Percentiles rank a stretch among this genome's conserved stretches.
Evolutionary conservation across 352 stramenopile species (phyloP).

Genomic region (Globisporangium emineosum): DNA sequence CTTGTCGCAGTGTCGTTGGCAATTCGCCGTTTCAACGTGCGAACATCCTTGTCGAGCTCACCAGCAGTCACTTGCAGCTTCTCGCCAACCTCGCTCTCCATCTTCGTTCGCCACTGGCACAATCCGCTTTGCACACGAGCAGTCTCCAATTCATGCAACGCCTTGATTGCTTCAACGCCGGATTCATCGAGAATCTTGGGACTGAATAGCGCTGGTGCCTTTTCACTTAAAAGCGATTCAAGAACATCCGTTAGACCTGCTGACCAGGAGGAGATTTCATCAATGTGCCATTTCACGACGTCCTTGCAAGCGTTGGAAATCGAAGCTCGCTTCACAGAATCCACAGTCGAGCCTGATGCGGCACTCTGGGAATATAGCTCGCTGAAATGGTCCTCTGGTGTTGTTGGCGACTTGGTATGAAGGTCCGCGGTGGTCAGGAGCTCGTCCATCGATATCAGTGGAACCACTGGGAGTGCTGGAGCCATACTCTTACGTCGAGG

Average conservation of each 20-base stretch:
- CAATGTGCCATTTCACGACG: conserved; percentile 39
- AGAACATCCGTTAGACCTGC: conserved; percentile 40
- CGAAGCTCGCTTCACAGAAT: conserved; percentile 35
- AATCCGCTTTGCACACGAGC: conserved; percentile 51
- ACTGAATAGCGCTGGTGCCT: conserved; percentile 40
- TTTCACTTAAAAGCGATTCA: conserved; percentile 42
- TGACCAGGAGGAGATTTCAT: conserved; percentile 54
- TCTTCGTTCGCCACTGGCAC: conserved; percentile 57
- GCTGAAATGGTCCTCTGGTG: conserved; percentile 13
- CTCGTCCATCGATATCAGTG: conserved; percentile 40
- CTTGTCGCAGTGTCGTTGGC: conserved; percentile 34
- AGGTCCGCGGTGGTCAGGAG: conserved; percentile 33
- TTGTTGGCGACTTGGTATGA: conserved; percentile 19
- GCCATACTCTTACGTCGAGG: conserved; percentile 4
- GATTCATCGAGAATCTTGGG: conserved; percentile 31
- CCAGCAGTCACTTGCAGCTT: conserved; percentile 34
- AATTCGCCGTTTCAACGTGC: conserved; percentile 35
- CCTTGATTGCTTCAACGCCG: conserved; percentile 34
- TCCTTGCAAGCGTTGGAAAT: conserved; percentile 35
- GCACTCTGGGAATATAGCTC: conserved; percentile 10
- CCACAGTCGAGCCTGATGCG: conserved; percentile 8
- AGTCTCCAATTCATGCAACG: conserved; percentile 44
- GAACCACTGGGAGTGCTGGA: background rate
- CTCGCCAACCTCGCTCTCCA: conserved; percentile 46
- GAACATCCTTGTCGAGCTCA: conserved; percentile 44